Base-by-base conservation (phyloP, 1,284 basidiomycete species). In the Ceratobasidium papillatum region DNA sequence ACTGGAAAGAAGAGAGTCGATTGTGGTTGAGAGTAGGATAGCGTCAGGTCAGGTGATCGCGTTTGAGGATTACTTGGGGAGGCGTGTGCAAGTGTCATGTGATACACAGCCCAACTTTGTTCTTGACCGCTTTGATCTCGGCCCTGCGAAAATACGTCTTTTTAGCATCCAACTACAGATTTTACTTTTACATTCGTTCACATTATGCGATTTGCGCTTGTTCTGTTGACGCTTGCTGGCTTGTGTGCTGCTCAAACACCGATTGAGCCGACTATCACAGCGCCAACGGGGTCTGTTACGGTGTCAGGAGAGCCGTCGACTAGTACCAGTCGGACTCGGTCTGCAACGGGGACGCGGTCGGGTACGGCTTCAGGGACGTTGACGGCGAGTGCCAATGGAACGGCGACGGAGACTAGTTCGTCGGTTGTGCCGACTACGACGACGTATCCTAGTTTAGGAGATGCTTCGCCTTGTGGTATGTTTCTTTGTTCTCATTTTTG, bases 381-480 rank as follows among this genome's bases (percentile, higher is more conserved):
- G 14, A 68, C 65, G 8, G 65, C 51, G 34, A 68, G 65, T 27
- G 25, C 43, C n/a, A 68, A 56, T 41, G 65, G 30, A 1, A 54
- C 65, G 9, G 38, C 65, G 11, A 68, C 65, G 19, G 38, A n/a
- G 45, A 32, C 63, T 17, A 51, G 45, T 17, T 49, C 63, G n/a
- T 65, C 63, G 30, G 63, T n/a, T 12, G 41, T 22, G 5, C 65
- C 65, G 2, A 68, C 65, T 1, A 68, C 65, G 5, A 68, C 65
- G 3, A 54, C 49, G 4, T 68, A 68, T 27, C 65, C 65, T 8
- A 32, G 45, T 8, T 56, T 68, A 19, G 65, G 51, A 9, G 51
- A 56, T 38, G 65, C 65, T 19, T 68, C 65, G 30, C 47, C 65
- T 14, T 68, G 65, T 34, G 65, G 65, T 56, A 54, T 17, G 65